Base-by-base conservation (phyloP, 2,329 filamentous ascomycete species). In the Exophiala spinifera region DNA sequence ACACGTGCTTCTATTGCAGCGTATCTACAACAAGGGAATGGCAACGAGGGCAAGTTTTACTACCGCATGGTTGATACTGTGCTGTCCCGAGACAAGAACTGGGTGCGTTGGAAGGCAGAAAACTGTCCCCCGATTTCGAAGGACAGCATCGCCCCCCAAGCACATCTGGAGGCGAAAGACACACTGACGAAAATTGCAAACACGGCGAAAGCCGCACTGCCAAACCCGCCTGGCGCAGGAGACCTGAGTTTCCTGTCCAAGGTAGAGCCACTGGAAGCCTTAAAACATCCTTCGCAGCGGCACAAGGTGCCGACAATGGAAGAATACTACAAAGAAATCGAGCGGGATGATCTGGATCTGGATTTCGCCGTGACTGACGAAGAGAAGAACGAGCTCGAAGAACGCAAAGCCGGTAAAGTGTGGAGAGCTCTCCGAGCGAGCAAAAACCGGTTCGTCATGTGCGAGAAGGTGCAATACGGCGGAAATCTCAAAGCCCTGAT, bases 31-130 rank as follows among this genome's bases (percentile, higher is more conserved):
- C 60, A 63, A 39, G 62, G 63, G 19, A 61, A 48, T 46, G 89
- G 89, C 17, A 74, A 79, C 39, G 91, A 95, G 66, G 94, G 94
- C 25, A 88, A 89, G 60, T 95, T 95, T 71, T 99, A 97, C 71
- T 88, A 91, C 72, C 87, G 94, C 36, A 95, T 97, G 83, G 91
- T 99, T 28, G 92, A 97, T 69, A 97, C 91, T 11, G 92, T 99
- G 28, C 82, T 99, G 25, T 89, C 90, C 20, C 82, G 94, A 60
- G 94, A 99, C 71, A 97, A 96, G 76, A 96, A 97, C 68, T 99
- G 95, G 95, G 91, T 95, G 42, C 87, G 91, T 59, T 99, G 94
- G 94, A 99, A 99, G 74, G 86, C 92, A 56, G 91, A 96, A 69
- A 89, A 86, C 62, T 99, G 94, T 69, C 89, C 90, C 20, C 82